Evolutionary conservation across 2,329 filamentous ascomycete species (phyloP).

Genomic region (Sarocladiaceae sp.): DNA sequence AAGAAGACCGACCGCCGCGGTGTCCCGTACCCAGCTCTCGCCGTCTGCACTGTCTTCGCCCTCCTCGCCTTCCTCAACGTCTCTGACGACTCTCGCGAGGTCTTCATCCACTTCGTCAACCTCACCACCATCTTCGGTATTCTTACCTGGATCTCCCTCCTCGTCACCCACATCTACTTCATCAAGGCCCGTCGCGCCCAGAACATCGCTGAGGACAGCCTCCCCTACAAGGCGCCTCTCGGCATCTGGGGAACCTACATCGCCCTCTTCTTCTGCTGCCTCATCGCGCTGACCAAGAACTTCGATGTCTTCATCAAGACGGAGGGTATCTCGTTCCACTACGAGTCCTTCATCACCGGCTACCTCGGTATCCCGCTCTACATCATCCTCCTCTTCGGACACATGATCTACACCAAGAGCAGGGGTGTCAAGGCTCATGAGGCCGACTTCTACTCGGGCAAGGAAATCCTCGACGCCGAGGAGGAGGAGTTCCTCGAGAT

Average conservation of each 20-base stretch:
- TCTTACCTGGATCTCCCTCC: conserved; percentile 61
- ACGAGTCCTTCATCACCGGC: conserved; percentile 71
- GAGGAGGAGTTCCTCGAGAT: conserved; percentile 60
- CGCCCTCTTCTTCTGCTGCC: conserved; percentile 61
- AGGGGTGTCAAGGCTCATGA: conserved; percentile 49
- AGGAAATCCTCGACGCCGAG: conserved; percentile 66
- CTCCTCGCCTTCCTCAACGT: conserved; percentile 66
- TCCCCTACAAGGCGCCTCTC: conserved; percentile 64
- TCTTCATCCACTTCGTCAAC: conserved; percentile 63
- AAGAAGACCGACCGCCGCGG: conserved; percentile 62
- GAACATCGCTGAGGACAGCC: conserved; percentile 43
- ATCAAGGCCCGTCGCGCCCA: conserved; percentile 57
- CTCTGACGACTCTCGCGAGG: conserved; percentile 44
- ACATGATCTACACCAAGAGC: conserved; percentile 52
- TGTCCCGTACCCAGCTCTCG: conserved; percentile 52
- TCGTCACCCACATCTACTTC: conserved; percentile 62
- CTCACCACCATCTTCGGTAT: conserved; percentile 61
- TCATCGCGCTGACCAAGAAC: conserved; percentile 79
- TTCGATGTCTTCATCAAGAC: conserved; percentile 55
- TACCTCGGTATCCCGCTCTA: conserved; percentile 75
- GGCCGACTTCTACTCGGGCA: conserved; percentile 66
- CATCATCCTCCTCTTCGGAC: conserved; percentile 60
- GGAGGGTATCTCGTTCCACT: conserved; percentile 52
- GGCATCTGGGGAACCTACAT: conserved; percentile 63
- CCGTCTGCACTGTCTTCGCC: conserved; percentile 53